Conservation (phyloP, 1,139 yeast genomes). For the Taphrina confusa region DNA sequence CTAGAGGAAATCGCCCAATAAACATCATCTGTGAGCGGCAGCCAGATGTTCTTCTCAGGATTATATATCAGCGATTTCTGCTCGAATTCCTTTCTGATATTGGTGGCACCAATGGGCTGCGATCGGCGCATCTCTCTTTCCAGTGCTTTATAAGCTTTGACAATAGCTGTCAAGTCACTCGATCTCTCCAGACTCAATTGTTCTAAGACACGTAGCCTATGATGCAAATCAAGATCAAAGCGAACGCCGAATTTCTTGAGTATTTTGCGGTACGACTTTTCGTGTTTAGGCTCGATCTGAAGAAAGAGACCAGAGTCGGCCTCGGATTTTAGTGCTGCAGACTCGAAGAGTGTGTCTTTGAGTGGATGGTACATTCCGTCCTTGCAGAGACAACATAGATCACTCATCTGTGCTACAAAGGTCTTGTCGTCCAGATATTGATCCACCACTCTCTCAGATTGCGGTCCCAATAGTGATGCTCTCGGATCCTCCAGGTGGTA, state of each 20-base stretch:
- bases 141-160: not conserved
- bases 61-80: not conserved
- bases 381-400: not conserved
- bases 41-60: not conserved
- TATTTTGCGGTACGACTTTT: conserved; percentile 2
- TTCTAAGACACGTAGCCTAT: not conserved
- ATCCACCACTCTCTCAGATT: not conserved
- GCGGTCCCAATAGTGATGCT: not conserved
- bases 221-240: not conserved
- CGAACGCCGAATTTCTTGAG: conserved; percentile 1
- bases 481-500: not conserved
- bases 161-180: not conserved
- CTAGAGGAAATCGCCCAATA: conserved; percentile 1
- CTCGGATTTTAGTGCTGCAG: not conserved
- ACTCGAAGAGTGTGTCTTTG: not conserved
- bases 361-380: not conserved
- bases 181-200: not conserved
- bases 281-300: not conserved
- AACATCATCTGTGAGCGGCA: not conserved
- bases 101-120: not conserved
- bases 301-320: not conserved
- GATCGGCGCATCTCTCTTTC: not conserved
- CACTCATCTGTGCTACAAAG: not conserved
- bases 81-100: not conserved
- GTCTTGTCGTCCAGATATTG: not conserved